These are phyloP conservation scores for Boletus tylopilopsis DNA, from an alignment of 768 basidiomycete species.

Conservation along the genomic window DNA sequence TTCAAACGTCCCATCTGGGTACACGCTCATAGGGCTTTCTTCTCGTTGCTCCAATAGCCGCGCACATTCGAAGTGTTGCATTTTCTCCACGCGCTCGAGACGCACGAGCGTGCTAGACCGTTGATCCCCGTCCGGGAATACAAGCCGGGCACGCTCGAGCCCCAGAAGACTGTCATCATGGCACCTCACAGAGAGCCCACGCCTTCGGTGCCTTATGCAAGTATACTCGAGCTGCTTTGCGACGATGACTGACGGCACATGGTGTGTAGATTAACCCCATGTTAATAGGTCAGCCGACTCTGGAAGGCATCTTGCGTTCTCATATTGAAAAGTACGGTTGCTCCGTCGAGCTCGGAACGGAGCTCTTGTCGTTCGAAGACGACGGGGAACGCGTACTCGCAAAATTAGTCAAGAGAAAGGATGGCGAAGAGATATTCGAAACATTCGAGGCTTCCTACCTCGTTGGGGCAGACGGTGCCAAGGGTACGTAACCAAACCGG, in stretches of 20 bases:
- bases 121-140: conserved; percentile 33
- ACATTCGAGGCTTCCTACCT: conserved; percentile 31
- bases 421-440: conserved; percentile 27
- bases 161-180: conserved; percentile 6
- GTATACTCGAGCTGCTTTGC: background rate
- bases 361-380: conserved; percentile 43
- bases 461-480: conserved; percentile 42
- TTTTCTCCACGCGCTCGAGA: conserved; percentile 37
- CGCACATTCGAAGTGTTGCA: conserved; percentile 43
- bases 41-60: conserved; percentile 7
- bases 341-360: conserved; percentile 42
- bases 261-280: conserved; percentile 6
- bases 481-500: conserved; percentile 10
- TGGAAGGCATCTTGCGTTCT: conserved; percentile 27
- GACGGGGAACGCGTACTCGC: conserved; percentile 34
- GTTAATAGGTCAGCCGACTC: conserved; percentile 22
- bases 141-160: conserved; percentile 22
- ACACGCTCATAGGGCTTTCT: background rate
- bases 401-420: conserved; percentile 27
- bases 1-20: background rate
- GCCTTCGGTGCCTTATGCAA: conserved; percentile 27
- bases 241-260: background rate
- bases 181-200: conserved; percentile 14
- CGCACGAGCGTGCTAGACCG: conserved; percentile 29
- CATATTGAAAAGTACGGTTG: conserved; percentile 23